Evolutionary conservation across 441 rosid species (phyloP), one percentile per base, ranked within the genome.

Genomic region (Erysimum pusillum): DNA sequence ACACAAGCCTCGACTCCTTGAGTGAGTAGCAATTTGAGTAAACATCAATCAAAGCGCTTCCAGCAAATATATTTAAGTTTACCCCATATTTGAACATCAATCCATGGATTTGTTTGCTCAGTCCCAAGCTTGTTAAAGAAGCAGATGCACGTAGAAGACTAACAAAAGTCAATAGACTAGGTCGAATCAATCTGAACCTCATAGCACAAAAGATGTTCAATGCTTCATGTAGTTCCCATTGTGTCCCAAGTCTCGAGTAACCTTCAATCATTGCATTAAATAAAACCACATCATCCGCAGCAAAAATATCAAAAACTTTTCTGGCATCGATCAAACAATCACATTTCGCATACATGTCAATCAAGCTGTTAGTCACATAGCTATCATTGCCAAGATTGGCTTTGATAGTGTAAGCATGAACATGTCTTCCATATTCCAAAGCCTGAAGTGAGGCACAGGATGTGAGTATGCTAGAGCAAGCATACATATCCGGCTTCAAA

Each of bases 191-290:
- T 42, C 65, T 73, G 36, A 48, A 79, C 83, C 90, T 88, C 96
- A 90, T 89, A 51, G 80, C 74, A 67, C 42, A 69, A 77, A 90
- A 92, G 60, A 90, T 76, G 78, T 77, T 75, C 63, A 89, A 20
- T 32, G 85, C 88, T 67, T 90, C 91, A n/a, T 52, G 63, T 13
- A 85, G 85, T 67, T 80, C 82, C 68, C 63, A 17, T 49, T 77
- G 41, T n/a, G 80, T 77, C 68, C 80, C 90, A 32, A 77, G 71
- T 58, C 87, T 82, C 20, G 97, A 85, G 79, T 87, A 90, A 71
- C 97, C 97, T 85, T 90, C 89, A 31, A 92, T 88, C 74, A 92
- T 79, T 49, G 91, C 87, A 81, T 88, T 92, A 35, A 79, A 92
- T 15, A 86, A 87, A 61, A 92, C 81, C 69, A 84, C 85, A 76